Evolutionary conservation across 441 rosid genomes (phyloP), one percentile per base, ranked within the genome.

Genomic region (Hura crepitans): DNA sequence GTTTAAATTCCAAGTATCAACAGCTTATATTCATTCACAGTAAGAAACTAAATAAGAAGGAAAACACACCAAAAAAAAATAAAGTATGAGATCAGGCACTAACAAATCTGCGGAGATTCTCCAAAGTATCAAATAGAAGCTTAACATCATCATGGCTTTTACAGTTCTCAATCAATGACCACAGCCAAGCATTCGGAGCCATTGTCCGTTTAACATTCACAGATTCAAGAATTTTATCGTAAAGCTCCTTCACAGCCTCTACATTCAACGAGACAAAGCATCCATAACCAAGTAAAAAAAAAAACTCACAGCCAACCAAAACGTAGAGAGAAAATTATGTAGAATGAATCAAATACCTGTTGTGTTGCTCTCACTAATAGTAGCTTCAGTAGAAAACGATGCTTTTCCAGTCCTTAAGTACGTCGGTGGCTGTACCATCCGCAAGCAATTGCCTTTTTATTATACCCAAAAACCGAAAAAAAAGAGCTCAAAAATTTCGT

Each of bases 111-210:
- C 96, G 81, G 12, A 91, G 87, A 70, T 83, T 84, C 73, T 83
- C 81, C 74, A 94, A 77, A 73, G 81, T 74, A 4, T 85, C 78
- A 39, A 88, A 90, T 1, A 94, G 83, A 79, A 86, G 89, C 73
- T 80, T 77, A 72, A 91, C 63, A 78, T 94, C 98, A 39, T 84
- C 93, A 2, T 22, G 75, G 37, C 62, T 90, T 67, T 47, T 75
- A 76, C 97, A 89, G 8, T 84, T 94, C 37, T 66, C 87, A 65
- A 94, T 83, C 81, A 94, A n/a, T 3, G 96, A 86, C 96, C 97
- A 90, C 69, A 83, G 57, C 90, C 90, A 94, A 50, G 96, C 85
- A 69, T 91, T 94, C 0, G 96, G 97, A 25, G 93, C 72, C 96
- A 87, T 88, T 0, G 96, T 80, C 62, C 86, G 76, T 80, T 84